Base-by-base conservation (phyloP, 352 stramenopile species). In the Globisporangium nodosum region DNA sequence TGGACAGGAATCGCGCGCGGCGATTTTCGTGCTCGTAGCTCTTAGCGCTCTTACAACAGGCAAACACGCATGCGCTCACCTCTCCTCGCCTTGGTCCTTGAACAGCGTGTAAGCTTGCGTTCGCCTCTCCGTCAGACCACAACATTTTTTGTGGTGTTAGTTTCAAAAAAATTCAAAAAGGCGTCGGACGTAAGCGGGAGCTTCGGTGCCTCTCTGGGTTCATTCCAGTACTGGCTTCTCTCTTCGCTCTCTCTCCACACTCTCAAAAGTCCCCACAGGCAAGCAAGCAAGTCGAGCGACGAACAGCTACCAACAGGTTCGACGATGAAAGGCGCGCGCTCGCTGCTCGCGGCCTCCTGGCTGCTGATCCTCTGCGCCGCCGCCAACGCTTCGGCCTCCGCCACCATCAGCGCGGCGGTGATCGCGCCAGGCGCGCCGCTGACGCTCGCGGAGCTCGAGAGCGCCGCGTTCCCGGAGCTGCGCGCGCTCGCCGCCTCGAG, bases 401-500 rank as follows among this genome's bases (percentile, higher is more conserved):
- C 11, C 37, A 13, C 37, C 37, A 18, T 12, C 37, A 43, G 37
- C 37, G 8, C 11, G 35, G 37, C 37, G 31, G 15, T 18, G 35
- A 52, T 5, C 39, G 52, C 30, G 24, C 11, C 31, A 3, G 47
- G 18, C 20, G 15, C 33, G 12, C 16, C 21, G 16, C 27, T 52
- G 16, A 33, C 35, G 45, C 24, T 60, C 40, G 16, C 37, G 4
- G 42, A 49, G 35, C 46, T 61, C 35, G 33, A 54, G 33, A 53
- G 30, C 13, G 56, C 54, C 13, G 58, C 67, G 3, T 47, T 56
- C 51, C 46, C 54, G 21, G 65, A 58, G 52, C 52, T 70, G 12
- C 53, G 61, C 31, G 56, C 59, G 52, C 61, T 66, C 31, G 58
- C 60, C 56, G 18, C 52, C 20, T 33, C 73, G 21, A 73, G 55